phyloP scores from a whole-genome alignment of 2,329 filamentous ascomycete genomes.

The Blastomyces parvus region DNA sequence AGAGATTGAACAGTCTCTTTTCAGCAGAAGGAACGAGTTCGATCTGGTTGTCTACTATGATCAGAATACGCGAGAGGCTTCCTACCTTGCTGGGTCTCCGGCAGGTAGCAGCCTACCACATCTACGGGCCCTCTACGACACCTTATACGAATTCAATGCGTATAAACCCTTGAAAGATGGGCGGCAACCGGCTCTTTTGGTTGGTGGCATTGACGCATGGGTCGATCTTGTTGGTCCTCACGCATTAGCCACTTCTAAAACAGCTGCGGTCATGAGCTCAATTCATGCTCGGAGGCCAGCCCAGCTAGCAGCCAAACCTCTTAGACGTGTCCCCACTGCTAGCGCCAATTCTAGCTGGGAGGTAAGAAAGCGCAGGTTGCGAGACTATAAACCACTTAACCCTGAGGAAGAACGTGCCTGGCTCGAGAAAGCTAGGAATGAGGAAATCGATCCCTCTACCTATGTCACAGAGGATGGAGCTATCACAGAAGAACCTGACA shows the following conservation, averaged over 20 bases:
- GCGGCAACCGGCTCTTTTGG: slow-evolving; percentile 63
- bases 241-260: slow-evolving; percentile 51
- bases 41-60: slow-evolving; percentile 91
- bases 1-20: slow-evolving; percentile 58
- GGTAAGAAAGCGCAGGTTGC: slow-evolving; percentile 47
- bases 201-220: slow-evolving; percentile 82
- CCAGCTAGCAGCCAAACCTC: slow-evolving; percentile 35
- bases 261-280: slow-evolving; percentile 41
- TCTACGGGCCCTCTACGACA: slow-evolving; percentile 65
- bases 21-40: slow-evolving; percentile 62
- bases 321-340: slow-evolving; percentile 44
- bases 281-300: slow-evolving; percentile 31
- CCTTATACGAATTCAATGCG: slow-evolving; percentile 74
- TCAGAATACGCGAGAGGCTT: slow-evolving; percentile 51
- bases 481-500: slow-evolving; percentile 34
- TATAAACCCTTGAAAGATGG: slow-evolving; percentile 58
- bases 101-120: slow-evolving; percentile 42
- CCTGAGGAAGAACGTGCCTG: slow-evolving; percentile 72
- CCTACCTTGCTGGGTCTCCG: slow-evolving; percentile 44
- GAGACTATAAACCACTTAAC: slow-evolving; percentile 61
- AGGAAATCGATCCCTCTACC: slow-evolving; percentile 44
- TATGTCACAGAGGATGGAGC: slow-evolving; percentile 34
- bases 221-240: slow-evolving; percentile 65
- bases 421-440: slow-evolving; percentile 64
- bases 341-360: slow-evolving; percentile 45